Conservation (phyloP, 2,329 filamentous ascomycete genomes). For the Setomelanomma holmii region DNA sequence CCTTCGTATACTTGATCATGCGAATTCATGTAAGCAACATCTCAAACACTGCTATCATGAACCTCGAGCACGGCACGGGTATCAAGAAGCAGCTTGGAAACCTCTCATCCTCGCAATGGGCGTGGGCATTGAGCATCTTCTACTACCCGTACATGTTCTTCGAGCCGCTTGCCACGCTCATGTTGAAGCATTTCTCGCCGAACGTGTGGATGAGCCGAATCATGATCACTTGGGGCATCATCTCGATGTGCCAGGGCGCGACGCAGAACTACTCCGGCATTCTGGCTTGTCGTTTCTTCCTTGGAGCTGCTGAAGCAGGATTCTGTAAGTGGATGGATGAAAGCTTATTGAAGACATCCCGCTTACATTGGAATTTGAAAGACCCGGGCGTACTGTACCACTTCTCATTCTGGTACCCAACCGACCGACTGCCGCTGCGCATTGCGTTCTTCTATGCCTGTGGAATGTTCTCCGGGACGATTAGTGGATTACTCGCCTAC, state of each 20-base stretch:
- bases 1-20: conserved; percentile 42
- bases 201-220: conserved; percentile 32
- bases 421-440: conserved; percentile 61
- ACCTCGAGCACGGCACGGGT: conserved; percentile 40
- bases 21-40: conserved; percentile 43
- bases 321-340: conserved; percentile 28
- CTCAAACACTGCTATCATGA: conserved; percentile 46
- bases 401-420: conserved; percentile 66
- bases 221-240: conserved; percentile 32
- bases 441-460: conserved; percentile 65
- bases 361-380: neutral
- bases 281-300: conserved; percentile 52
- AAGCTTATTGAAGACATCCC: neutral
- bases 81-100: conserved; percentile 44
- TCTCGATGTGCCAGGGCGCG: conserved; percentile 55
- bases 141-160: conserved; percentile 46
- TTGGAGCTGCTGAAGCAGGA: conserved; percentile 35
- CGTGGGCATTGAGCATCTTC: conserved; percentile 43
- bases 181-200: conserved; percentile 27
- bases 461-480: conserved; percentile 63
- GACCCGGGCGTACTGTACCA: conserved; percentile 55
- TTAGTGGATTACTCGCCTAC: conserved; percentile 64
- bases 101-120: conserved; percentile 40
- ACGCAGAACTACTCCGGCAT: conserved; percentile 53
- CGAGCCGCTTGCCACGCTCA: conserved; percentile 32